Percentiles rank a stretch among this genome's conserved stretches.
These are phyloP conservation scores for Aristolochia contorta DNA, from an alignment of 164 flowering plant genomes.

Conservation along the genomic window DNA sequence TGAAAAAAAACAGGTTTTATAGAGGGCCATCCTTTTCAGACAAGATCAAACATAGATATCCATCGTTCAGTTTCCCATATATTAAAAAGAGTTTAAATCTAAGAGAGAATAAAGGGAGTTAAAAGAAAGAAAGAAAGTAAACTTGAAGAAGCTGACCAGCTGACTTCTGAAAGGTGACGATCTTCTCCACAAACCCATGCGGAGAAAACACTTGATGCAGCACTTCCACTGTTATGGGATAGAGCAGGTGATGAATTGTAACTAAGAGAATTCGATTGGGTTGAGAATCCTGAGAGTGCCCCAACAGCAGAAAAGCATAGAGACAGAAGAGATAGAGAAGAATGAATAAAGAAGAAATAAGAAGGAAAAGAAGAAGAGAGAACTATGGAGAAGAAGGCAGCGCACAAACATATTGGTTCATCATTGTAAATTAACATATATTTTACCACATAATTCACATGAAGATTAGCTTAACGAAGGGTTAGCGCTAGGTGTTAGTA, in stretches of 20 bases:
- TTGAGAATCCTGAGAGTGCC: slow-evolving; percentile 63
- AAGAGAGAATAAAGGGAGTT: background rate
- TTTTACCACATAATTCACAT: background rate
- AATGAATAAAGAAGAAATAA: slow-evolving; percentile 49
- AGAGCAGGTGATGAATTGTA: slow-evolving; percentile 94
- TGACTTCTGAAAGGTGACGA: slow-evolving; percentile 99
- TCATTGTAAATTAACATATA: slow-evolving; percentile 3
- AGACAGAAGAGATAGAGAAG: slow-evolving; percentile 47
- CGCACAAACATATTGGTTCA: slow-evolving; percentile 3
- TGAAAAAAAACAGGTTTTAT: too few relatives aligned
- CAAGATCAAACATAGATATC: too few relatives aligned
- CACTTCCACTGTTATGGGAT: slow-evolving; percentile 98
- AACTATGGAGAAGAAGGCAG: slow-evolving; percentile 5
- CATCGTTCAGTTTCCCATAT: slow-evolving; percentile 5
- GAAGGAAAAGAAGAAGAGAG: slow-evolving; percentile 16
- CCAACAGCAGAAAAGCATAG: slow-evolving; percentile 53
- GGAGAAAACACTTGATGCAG: slow-evolving; percentile 99
- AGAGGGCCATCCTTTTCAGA: too few relatives aligned
- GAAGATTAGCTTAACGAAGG: background rate
- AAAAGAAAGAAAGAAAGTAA: slow-evolving; percentile 26
- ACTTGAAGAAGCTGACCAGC: slow-evolving; percentile 94
- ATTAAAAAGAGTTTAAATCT: slow-evolving; percentile 6
- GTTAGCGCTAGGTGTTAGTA: too few relatives aligned
- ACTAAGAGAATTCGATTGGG: slow-evolving; percentile 98
- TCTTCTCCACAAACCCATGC: slow-evolving; percentile 98